Conservation (phyloP, 1,284 basidiomycete genomes). For the Gastroboletus turbinatus region DNA sequence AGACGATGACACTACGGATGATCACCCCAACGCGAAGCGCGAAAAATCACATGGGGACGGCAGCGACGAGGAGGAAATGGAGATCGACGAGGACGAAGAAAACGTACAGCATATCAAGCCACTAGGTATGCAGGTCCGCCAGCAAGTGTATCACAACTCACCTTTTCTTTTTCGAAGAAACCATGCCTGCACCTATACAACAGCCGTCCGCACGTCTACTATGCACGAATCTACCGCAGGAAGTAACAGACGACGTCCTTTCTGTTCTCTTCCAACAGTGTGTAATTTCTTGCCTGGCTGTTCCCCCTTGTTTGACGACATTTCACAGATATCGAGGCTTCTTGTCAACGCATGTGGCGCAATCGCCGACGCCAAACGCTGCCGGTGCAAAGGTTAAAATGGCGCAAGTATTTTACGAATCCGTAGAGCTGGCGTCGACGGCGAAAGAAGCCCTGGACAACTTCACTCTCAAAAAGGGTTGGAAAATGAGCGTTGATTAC, state of each 20-base stretch:
- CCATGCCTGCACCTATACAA: slow-evolving; percentile 52
- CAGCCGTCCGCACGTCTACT: slow-evolving; percentile 64
- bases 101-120: slow-evolving; percentile 37
- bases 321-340: slow-evolving; percentile 71
- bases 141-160: slow-evolving; percentile 16
- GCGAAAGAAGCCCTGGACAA: slow-evolving; percentile 80
- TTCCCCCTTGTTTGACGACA: slow-evolving; percentile 6
- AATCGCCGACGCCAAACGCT: slow-evolving; percentile 62
- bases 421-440: slow-evolving; percentile 64
- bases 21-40: slow-evolving; percentile 59
- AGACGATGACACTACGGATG: slow-evolving; percentile 60
- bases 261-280: slow-evolving; percentile 87
- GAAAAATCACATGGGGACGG: slow-evolving; percentile 67
- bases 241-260: slow-evolving; percentile 78
- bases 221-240: slow-evolving; percentile 78
- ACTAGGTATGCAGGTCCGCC: slow-evolving; percentile 43
- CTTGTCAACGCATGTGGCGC: slow-evolving; percentile 64
- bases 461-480: slow-evolving; percentile 79
- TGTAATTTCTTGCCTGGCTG: slow-evolving; percentile 33
- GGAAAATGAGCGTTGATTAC: slow-evolving; percentile 76
- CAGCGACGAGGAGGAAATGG: slow-evolving; percentile 80
- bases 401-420: slow-evolving; percentile 77
- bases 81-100: slow-evolving; percentile 81
- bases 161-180: slow-evolving; percentile 39
- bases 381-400: slow-evolving; percentile 65